Percentiles rank a stretch among this genome's conserved stretches.
Evolutionary conservation across 805 yeast genomes (phyloP).

Genomic region (Ogataea chonburiensis): DNA sequence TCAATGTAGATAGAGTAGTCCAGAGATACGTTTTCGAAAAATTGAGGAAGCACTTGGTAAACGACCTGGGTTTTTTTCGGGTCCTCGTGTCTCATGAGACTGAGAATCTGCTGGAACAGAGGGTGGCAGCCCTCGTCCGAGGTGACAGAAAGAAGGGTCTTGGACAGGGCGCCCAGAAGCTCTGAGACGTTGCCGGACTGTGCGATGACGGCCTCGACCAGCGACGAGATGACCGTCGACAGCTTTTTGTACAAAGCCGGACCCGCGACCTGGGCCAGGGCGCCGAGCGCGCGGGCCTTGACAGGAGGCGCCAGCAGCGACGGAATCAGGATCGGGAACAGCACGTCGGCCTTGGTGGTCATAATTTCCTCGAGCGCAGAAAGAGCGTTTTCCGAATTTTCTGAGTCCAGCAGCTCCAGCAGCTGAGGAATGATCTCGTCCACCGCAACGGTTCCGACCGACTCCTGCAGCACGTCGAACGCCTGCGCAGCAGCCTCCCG

Average conservation of each 20-base stretch:
- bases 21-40: constrained; percentile 62
- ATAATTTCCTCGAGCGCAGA: constrained; percentile 88
- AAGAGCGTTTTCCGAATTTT: constrained; percentile 68
- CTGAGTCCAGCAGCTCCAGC: constrained; percentile 59
- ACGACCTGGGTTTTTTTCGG: constrained; percentile 59
- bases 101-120: constrained; percentile 73
- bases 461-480: constrained; percentile 81
- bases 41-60: constrained; percentile 64
- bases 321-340: constrained; percentile 92
- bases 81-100: constrained; percentile 77
- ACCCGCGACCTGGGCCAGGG: constrained; percentile 90
- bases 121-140: constrained; percentile 82
- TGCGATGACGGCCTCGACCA: constrained; percentile 57
- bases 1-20: constrained; percentile 72
- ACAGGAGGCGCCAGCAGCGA: constrained; percentile 79
- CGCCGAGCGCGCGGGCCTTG: constrained; percentile 84
- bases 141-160: constrained; percentile 68
- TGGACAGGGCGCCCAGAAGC: constrained; percentile 57
- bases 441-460: constrained; percentile 79
- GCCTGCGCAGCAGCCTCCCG: constrained; percentile 91
- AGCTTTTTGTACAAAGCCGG: constrained; percentile 71
- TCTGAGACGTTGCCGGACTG: constrained; percentile 38
- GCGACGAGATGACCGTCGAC: constrained; percentile 67
- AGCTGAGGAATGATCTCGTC: constrained; percentile 87
- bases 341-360: constrained; percentile 84